Conservation (phyloP, 768 basidiomycete genomes). For the Leccinum longicurvipes region DNA sequence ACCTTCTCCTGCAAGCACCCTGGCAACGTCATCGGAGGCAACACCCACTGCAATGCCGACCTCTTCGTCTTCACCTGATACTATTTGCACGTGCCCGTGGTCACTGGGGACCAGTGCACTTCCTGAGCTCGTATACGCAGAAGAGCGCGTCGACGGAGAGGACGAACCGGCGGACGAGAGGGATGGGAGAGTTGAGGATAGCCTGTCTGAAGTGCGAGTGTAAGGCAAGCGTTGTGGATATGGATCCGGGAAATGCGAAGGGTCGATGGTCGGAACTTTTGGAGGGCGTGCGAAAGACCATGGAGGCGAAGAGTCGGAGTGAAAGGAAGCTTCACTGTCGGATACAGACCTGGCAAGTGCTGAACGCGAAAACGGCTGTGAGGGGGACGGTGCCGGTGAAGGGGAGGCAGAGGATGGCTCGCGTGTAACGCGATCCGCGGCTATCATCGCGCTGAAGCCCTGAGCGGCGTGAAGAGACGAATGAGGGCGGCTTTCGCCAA, state of each 20-base stretch:
- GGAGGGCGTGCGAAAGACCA: constrained; percentile 42
- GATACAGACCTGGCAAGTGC: constrained; percentile 38
- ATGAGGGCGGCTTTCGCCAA: constrained; percentile 24
- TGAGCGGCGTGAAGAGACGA: constrained; percentile 20
- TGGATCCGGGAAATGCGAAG: constrained; percentile 68
- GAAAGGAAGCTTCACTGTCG: constrained; percentile 39
- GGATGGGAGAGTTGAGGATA: constrained; percentile 46
- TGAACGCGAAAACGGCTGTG: constrained; percentile 30
- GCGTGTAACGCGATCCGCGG: constrained; percentile 9
- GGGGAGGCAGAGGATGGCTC: constrained; percentile 13
- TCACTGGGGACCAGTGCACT: constrained; percentile 60
- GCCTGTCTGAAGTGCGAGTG: constrained; percentile 32
- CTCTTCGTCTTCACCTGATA: constrained; percentile 56
- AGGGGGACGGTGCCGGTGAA: constrained; percentile 24
- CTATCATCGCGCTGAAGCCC: constrained; percentile 19
- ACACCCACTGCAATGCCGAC: constrained; percentile 53
- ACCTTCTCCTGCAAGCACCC: constrained; percentile 55
- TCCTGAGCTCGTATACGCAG: constrained; percentile 72
- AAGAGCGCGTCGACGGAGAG: constrained; percentile 68
- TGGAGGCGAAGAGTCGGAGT: constrained; percentile 34
- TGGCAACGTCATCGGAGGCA: constrained; percentile 62
- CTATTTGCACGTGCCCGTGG: constrained; percentile 64
- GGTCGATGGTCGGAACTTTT: constrained; percentile 51
- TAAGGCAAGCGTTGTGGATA: constrained; percentile 59
- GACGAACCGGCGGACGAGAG: constrained; percentile 72